Base-by-base conservation (phyloP, 805 yeast genomes). In the Saccharomyces jurei region DNA sequence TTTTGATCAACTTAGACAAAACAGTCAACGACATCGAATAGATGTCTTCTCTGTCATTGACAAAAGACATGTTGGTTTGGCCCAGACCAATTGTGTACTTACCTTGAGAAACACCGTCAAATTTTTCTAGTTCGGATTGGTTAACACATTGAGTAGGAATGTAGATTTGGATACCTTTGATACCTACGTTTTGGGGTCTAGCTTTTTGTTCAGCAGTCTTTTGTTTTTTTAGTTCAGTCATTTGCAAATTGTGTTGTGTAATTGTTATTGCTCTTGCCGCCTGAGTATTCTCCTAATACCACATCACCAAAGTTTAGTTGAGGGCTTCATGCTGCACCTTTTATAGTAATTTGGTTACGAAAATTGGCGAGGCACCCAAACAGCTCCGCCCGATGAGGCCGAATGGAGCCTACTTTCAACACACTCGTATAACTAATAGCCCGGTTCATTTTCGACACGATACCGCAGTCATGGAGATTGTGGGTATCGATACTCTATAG, bases 21-120 rank as follows among this genome's bases (percentile, higher is more conserved):
- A 80, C 97, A n/a, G 98, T 94, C 68, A 94, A 77, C n/a, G 88
- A 76, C 80, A 94, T 79, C 41, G 99, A 94, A 78, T 91, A 91
- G 66, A 90, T 90, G 69, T 94, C 99, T 75, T 94, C 98, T 73
- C 97, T 84, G 76, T 94, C 99, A 71, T 92, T 87, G 62, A 94
- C 98, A 66, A 89, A 94, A 21, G 96, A 82, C 99, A 94, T 94
- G 74, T 90, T 89, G 67, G 97, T 92, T 78, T 94, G 99, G 60
- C 99, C 99, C 57, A 94, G 80, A 51, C 99, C 99, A 72, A 94
- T 92, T 69, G 99, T 94, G 80, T 90, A 94, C 73, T 94, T 94
- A 57, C 99, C 99, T 53, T 87, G 77, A 25, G 98, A 81, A 58
- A 92, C 91, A 54, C 87, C 88, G 70, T 91, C 96, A 65, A 75